Conservation (phyloP, 208 protist genomes). For the Endotrypanum monterogeii region DNA sequence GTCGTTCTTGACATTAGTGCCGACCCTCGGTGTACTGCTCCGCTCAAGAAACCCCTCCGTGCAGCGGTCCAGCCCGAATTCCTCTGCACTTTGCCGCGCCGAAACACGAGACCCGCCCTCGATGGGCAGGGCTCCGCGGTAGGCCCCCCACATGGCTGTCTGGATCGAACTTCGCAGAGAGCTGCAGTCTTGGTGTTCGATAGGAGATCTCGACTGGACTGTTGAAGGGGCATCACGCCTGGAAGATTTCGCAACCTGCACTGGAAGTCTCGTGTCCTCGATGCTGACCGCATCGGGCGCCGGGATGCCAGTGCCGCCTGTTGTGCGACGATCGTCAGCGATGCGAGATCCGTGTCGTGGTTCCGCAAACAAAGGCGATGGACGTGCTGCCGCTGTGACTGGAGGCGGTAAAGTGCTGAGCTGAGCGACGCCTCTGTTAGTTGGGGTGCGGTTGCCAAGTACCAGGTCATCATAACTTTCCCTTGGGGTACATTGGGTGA, state of each 20-base stretch:
- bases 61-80: too few relatives aligned
- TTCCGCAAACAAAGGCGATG: slow-evolving; percentile 11
- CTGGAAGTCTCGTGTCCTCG: background rate
- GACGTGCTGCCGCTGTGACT: background rate
- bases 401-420: background rate
- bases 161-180: slow-evolving; percentile 16
- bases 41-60: background rate
- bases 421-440: background rate
- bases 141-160: slow-evolving; percentile 22
- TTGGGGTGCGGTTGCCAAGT: background rate
- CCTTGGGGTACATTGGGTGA: background rate
- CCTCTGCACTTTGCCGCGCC: background rate
- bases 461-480: background rate
- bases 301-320: background rate
- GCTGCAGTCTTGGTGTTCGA: slow-evolving; percentile 5
- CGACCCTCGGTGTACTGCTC: background rate
- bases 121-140: background rate
- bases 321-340: background rate
- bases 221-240: background rate
- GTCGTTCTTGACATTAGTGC: background rate
- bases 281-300: too few relatives aligned
- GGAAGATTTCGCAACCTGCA: background rate
- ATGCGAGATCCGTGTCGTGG: slow-evolving; percentile 4
- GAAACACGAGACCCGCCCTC: background rate
- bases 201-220: background rate